Evolutionary conservation across 371 early-diverging fungal species (phyloP).

Genomic region (Mycotypha africana): DNA sequence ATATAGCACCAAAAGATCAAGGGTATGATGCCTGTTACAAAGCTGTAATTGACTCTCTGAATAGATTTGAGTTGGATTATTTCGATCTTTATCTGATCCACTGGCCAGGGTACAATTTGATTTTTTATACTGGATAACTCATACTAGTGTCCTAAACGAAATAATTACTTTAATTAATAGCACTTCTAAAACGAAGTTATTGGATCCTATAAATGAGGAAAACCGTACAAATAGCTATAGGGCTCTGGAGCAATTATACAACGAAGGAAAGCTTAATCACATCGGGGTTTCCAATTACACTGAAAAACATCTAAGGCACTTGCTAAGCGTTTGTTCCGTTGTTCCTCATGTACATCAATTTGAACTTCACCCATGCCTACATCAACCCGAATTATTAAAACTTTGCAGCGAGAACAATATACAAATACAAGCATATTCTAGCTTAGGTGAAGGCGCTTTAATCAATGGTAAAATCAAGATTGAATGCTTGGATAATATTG

Average conservation of each 20-base stretch:
- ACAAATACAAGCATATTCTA: conserved; percentile 84
- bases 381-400: conserved; percentile 29
- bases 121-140: background rate
- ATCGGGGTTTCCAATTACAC: conserved; percentile 80
- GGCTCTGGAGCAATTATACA: conserved; percentile 51
- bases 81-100: conserved; percentile 83
- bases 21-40: conserved; percentile 61
- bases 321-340: conserved; percentile 53
- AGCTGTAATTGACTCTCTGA: conserved; percentile 54
- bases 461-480: conserved; percentile 29
- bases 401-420: conserved; percentile 31
- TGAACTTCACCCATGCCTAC: conserved; percentile 62
- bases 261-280: conserved; percentile 47
- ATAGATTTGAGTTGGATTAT: conserved; percentile 62
- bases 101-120: conserved; percentile 35
- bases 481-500: conserved; percentile 28
- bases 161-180: conserved; percentile 1
- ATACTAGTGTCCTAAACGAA: background rate
- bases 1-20: conserved; percentile 74
- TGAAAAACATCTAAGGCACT: conserved; percentile 47
- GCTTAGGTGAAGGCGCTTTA: conserved; percentile 80
- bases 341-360: conserved; percentile 74
- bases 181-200: conserved; percentile 27
- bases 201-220: conserved; percentile 49
- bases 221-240: conserved; percentile 51